Evolutionary conservation across 73 alveolate genomes (phyloP), one percentile per base, ranked within the genome.

Genomic region (Uronychia setigera): DNA sequence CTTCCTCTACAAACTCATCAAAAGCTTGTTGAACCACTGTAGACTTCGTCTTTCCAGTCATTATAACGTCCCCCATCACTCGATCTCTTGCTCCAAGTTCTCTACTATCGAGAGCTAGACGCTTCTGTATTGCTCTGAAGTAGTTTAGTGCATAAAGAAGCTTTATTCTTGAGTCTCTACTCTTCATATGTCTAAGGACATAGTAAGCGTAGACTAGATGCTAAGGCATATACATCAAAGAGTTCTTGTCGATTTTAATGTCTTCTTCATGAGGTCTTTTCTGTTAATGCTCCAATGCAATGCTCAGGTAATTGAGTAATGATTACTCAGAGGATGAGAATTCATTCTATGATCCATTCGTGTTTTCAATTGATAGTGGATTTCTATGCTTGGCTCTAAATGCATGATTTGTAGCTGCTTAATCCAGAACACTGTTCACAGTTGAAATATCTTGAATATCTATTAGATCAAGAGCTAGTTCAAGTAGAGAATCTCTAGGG

Each of bases 1-100:
- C 67, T n/a, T 19, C 67, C 19, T 46, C 67, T 11, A 11, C 67
- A 46, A 5, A 5, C 19, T 46, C 67, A 19, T 46, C 67, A 46
- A 46, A 46, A 19, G 5, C 67, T 19, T 46, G 5, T 5, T 46
- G 5, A 19, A 46, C 67, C n/a, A 46, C 5, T 11, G n/a, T 46
- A 19, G n/a, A 11, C 19, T 19, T 46, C 5, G 67, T 46, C n/a
- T 46, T 46, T 46, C 67, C 67, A 11, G 5, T 19, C 19, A 81
- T 30, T 31, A 59, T 81, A 13, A 14, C 31, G 32, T 84, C 95
- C 5, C 95, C 95, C n/a, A 84, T 26, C 25, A 89, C 77, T 79
- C 90, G 84, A n/a, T 89, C 95, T 89, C 95, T 84, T 25, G 92
- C 79, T 29, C 86, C 81, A 34, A 89, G 34, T 32, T 89, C 95